These are phyloP conservation scores for Akanthomyces lecanii DNA, from an alignment of 2,329 filamentous ascomycete genomes.

Conservation along the genomic window DNA sequence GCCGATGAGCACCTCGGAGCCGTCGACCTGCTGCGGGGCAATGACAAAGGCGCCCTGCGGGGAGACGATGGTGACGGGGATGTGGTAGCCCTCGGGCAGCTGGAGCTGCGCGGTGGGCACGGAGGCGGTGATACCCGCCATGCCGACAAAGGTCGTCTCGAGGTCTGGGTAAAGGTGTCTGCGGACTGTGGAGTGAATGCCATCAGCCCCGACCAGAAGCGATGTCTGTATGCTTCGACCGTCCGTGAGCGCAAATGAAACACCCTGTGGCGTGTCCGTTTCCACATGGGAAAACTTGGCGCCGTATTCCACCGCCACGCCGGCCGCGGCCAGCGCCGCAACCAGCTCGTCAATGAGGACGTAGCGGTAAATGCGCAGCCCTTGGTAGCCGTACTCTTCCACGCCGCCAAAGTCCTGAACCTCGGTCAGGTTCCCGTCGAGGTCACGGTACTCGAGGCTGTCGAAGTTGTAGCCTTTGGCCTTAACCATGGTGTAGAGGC, in stretches of 20 bases:
- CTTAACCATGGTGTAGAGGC: constrained; percentile 43
- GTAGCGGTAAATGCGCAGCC: constrained; percentile 50
- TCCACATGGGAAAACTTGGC: constrained; percentile 44
- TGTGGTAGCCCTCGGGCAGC: constrained; percentile 30
- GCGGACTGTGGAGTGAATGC: constrained; percentile 55
- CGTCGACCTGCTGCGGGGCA: constrained; percentile 44
- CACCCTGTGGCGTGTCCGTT: constrained; percentile 34
- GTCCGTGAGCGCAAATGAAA: constrained; percentile 46
- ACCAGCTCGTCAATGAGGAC: constrained; percentile 48
- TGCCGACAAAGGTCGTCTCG: constrained; percentile 46
- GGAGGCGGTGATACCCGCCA: constrained; percentile 36
- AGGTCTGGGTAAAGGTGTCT: constrained; percentile 46
- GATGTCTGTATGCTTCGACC: constrained; percentile 36
- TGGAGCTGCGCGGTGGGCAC: constrained; percentile 35
- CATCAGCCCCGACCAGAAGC: constrained; percentile 54
- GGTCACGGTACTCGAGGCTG: constrained; percentile 42
- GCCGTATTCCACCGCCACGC: constrained; percentile 42
- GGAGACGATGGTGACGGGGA: constrained; percentile 42
- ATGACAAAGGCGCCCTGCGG: constrained; percentile 46
- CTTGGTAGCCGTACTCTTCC: constrained; percentile 48
- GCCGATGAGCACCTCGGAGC: constrained; percentile 46
- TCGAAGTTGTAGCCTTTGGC: constrained; percentile 48
- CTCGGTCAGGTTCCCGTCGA: constrained; percentile 30
- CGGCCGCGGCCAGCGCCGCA: constrained; percentile 34
- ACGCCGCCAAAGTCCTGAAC: constrained; percentile 45